These are phyloP conservation scores for Penicillium palitans DNA, from an alignment of 2,329 filamentous ascomycete species.

Conservation along the genomic window DNA sequence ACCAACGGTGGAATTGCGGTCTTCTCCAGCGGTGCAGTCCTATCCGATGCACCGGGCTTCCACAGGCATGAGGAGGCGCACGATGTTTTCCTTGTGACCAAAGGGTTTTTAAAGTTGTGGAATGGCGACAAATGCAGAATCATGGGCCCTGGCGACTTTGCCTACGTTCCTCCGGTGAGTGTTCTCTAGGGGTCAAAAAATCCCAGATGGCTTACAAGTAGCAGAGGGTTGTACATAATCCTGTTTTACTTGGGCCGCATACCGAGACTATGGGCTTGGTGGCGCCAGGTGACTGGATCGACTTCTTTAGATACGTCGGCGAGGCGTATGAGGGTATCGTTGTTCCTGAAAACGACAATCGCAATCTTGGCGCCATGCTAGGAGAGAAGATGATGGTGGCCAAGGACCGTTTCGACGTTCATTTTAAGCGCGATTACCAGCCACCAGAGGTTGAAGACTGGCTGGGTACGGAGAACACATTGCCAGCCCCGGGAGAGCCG, in stretches of 20 bases:
- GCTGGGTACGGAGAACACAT: neutral
- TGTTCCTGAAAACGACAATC: neutral
- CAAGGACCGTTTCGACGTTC: neutral
- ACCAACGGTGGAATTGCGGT: neutral
- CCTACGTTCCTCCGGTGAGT: neutral
- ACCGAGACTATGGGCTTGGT: neutral
- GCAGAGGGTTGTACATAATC: neutral
- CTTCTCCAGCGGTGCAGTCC: neutral
- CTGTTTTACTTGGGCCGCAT: neutral
- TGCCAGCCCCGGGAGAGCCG: neutral
- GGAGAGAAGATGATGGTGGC: neutral
- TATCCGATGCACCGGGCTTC: neutral
- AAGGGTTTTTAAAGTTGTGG: neutral
- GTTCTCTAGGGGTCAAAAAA: neutral
- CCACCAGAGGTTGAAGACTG: neutral
- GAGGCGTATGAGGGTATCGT: neutral
- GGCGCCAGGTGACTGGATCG: neutral
- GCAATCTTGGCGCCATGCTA: neutral
- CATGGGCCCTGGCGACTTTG: neutral
- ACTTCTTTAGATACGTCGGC: neutral
- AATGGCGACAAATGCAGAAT: neutral
- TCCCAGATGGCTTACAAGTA: neutral
- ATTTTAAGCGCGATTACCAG: neutral
- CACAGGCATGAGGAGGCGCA: neutral
- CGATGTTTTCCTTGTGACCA: neutral